Conservation (phyloP, 306 rosid genomes). For the Rosa multiflora region DNA sequence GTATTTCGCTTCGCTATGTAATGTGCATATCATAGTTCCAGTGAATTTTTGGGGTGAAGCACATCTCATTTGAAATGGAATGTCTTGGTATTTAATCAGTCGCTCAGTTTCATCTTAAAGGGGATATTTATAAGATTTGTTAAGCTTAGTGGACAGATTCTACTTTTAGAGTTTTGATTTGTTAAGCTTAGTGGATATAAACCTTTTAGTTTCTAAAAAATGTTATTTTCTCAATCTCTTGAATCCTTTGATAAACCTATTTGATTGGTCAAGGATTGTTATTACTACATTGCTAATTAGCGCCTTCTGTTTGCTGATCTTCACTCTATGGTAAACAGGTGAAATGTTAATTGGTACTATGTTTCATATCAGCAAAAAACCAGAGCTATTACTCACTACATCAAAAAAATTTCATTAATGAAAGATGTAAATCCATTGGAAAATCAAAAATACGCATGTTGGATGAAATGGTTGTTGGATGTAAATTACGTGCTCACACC, state of each 20-base stretch:
- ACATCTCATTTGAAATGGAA: background rate
- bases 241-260: background rate
- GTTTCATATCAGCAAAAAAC: background rate
- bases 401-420: too few relatives aligned
- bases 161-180: background rate
- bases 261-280: background rate
- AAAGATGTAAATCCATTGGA: too few relatives aligned
- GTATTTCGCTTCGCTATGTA: background rate
- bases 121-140: background rate
- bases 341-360: conserved; percentile 12
- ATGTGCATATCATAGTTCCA: background rate
- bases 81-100: too few relatives aligned
- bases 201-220: background rate
- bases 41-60: background rate
- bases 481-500: background rate
- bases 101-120: background rate
- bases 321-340: background rate
- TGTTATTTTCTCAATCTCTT: background rate
- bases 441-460: too few relatives aligned
- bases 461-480: too few relatives aligned
- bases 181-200: background rate
- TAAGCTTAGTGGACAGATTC: background rate
- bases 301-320: background rate
- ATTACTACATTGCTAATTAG: background rate
- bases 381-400: too few relatives aligned